phyloP scores from a whole-genome alignment of 1,139 yeast genomes.

The Sugiyamaella neomexicana region DNA sequence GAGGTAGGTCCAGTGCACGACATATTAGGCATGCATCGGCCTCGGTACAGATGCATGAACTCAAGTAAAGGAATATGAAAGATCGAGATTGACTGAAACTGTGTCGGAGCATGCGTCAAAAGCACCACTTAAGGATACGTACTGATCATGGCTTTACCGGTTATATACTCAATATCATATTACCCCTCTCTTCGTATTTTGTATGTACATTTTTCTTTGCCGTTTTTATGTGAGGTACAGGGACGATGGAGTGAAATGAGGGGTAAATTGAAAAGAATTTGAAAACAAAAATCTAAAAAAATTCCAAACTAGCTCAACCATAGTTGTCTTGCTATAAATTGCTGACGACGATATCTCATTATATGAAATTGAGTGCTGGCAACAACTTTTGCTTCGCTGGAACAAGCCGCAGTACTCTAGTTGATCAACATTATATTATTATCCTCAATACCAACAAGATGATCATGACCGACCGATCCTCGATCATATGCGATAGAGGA shows the following conservation, averaged over 20 bases:
- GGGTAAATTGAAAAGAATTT: too few relatives aligned
- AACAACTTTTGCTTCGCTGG: too few relatives aligned
- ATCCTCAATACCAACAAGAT: not conserved
- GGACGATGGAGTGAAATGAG: not conserved
- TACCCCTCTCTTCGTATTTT: conserved; percentile 1
- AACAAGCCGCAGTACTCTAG: too few relatives aligned
- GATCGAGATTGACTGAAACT: conserved; percentile 2
- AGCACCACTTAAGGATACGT: too few relatives aligned
- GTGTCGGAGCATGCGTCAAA: too few relatives aligned
- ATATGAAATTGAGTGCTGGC: too few relatives aligned
- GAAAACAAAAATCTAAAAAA: too few relatives aligned
- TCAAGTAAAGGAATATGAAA: not conserved
- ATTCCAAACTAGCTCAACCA: too few relatives aligned
- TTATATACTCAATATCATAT: not conserved
- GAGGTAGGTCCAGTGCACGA: not conserved
- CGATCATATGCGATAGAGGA: not conserved
- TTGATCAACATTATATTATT: not conserved
- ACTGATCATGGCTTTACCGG: too few relatives aligned
- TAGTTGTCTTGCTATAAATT: too few relatives aligned
- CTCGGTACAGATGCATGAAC: conserved; percentile 2
- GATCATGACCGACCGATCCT: not conserved
- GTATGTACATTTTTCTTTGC: not conserved
- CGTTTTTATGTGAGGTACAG: not conserved
- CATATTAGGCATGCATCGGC: not conserved
- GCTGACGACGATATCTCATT: too few relatives aligned